phyloP scores from a whole-genome alignment of 164 flowering plant genomes.

The Annona squamosa region DNA sequence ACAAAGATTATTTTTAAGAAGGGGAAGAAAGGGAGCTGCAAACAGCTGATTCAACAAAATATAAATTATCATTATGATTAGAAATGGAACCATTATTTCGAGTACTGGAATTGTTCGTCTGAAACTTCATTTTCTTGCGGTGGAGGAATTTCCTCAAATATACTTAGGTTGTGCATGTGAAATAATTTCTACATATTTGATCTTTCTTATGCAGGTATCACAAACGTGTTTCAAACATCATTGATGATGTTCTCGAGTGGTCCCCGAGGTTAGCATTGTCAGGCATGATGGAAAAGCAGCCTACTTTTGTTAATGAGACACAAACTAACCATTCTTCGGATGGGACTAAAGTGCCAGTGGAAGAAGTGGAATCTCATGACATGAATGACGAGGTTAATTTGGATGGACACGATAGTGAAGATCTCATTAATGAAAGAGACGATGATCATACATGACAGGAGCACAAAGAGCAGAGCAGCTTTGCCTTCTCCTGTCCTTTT shows the following conservation, averaged over 20 bases:
- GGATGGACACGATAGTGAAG: constrained; percentile 27
- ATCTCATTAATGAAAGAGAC: constrained; percentile 16
- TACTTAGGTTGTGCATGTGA: not conserved
- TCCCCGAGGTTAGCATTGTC: constrained; percentile 80
- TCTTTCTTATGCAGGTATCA: constrained; percentile 62
- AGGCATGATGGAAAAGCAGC: constrained; percentile 87
- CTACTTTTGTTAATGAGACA: constrained; percentile 39
- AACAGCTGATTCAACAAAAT: too few relatives aligned
- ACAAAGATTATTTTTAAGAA: too few relatives aligned
- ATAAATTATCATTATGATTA: too few relatives aligned
- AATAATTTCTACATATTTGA: not conserved
- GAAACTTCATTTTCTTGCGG: not conserved
- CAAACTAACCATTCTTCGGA: constrained; percentile 33
- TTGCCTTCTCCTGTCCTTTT: constrained; percentile 5
- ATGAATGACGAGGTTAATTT: constrained; percentile 16
- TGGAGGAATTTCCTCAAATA: not conserved
- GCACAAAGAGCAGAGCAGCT: constrained; percentile 4
- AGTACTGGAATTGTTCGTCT: too few relatives aligned
- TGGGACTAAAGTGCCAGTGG: constrained; percentile 22
- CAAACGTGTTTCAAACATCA: constrained; percentile 85
- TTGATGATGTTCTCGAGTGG: constrained; percentile 98
- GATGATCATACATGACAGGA: constrained; percentile 12
- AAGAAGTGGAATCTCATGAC: constrained; percentile 20
- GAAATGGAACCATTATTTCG: too few relatives aligned
- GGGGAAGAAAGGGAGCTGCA: too few relatives aligned